Base-by-base conservation (phyloP, 2,329 filamentous ascomycete species). In the Cladosporium cucumerinum region DNA sequence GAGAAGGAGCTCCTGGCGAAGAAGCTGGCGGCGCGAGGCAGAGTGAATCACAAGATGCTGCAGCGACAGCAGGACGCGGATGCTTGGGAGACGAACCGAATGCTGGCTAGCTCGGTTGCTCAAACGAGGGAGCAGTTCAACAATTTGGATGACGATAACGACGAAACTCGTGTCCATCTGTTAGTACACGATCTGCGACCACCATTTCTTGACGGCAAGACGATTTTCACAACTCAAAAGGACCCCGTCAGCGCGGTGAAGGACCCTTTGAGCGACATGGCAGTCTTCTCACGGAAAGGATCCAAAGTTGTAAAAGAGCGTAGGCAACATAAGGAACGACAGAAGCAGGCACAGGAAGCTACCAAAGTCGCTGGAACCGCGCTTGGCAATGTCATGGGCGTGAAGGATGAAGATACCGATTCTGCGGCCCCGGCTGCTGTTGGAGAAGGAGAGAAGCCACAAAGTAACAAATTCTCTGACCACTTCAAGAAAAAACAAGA, bases 81-180 rank as follows among this genome's bases (percentile, higher is more conserved):
- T 78, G 94, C 93, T 0, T 99, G 95, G 95, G 96, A 99, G 78
- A 95, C 94, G 18, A 99, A 99, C 76, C 91, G 95, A 66, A 98
- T 99, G 95, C 84, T 99, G 66, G 95, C 93, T 1, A 97, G 93
- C 23, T 94, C 94, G 64, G 93, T 99, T 21, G 95, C 95, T 21
- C 96, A 99, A 77, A 84, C 94, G 73, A 84, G 92, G 70, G 91
- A 95, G 72, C 87, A 92, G 75, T 88, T 89, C 26, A 85, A 86
- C 57, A 92, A 95, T 74, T 96, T 97, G 72, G 89, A 89, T 60
- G 89, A 96, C 69, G 95, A 99, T 68, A 90, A 97, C 57, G 95
- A 99, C 74, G 88, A 87, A 26, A 96, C 90, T 8, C 85, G 96
- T 66, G 87, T 98, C 16, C 95, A 99, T 80, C 81, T 99, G 46